phyloP scores from a whole-genome alignment of 139 green algal genomes.

The Chlamydomonas applanata region DNA sequence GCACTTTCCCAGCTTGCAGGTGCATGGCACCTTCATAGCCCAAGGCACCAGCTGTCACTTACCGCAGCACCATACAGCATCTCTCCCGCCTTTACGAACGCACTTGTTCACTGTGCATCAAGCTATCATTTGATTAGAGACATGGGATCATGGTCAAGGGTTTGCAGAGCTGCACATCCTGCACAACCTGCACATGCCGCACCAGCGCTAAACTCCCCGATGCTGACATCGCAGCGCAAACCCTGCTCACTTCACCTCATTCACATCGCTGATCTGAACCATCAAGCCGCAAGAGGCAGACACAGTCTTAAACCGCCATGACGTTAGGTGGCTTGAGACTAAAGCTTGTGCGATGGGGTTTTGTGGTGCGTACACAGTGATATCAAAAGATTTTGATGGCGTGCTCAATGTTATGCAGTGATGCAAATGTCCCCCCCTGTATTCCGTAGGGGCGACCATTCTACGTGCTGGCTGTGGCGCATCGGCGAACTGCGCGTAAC shows the following conservation, averaged over 20 bases:
- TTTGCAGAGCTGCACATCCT: no score
- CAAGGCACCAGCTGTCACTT: background rate
- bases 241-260: no score
- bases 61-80: conserved; percentile 37
- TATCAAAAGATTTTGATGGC: no score
- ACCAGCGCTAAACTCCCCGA: no score
- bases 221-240: no score
- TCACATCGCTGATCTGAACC: no score
- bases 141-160: background rate
- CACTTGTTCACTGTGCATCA: background rate
- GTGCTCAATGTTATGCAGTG: background rate
- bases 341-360: conserved; percentile 40
- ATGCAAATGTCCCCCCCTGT: no score
- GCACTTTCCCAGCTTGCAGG: background rate
- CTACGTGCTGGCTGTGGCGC: conserved; percentile 32
- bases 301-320: background rate
- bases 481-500: conserved; percentile 25
- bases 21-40: background rate
- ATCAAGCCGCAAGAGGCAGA: no score
- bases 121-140: background rate
- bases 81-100: background rate
- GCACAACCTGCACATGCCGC: no score
- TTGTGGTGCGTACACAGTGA: conserved; percentile 21
- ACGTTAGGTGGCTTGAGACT: conserved; percentile 27
- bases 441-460: conserved; percentile 18